phyloP scores from a whole-genome alignment of 1,139 yeast genomes.

The Debaryomycetaceae sp. region DNA sequence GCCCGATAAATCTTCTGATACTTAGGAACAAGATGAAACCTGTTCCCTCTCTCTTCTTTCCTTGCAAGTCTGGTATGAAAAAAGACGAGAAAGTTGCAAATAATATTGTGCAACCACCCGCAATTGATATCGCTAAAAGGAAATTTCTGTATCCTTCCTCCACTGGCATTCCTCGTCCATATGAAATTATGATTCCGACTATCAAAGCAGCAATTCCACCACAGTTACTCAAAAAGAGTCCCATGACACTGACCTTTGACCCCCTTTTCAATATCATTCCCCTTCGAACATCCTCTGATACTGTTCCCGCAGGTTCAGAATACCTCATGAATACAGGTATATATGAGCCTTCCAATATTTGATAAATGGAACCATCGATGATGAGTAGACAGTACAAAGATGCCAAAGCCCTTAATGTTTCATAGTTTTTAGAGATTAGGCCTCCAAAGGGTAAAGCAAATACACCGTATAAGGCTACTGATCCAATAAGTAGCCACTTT shows the following conservation, averaged over 20 bases:
- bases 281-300: slow-evolving; percentile 24
- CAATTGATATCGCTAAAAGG: slow-evolving; percentile 38
- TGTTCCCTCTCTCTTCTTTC: slow-evolving; percentile 23
- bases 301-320: slow-evolving; percentile 12
- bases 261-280: slow-evolving; percentile 29
- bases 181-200: slow-evolving; percentile 39
- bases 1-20: slow-evolving; percentile 21
- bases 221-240: slow-evolving; percentile 33
- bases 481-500: slow-evolving; percentile 27
- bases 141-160: slow-evolving; percentile 33
- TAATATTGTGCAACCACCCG: slow-evolving; percentile 34
- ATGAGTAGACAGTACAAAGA: slow-evolving; percentile 31
- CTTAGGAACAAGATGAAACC: slow-evolving; percentile 22
- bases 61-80: slow-evolving; percentile 32
- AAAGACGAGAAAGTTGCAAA: slow-evolving; percentile 25
- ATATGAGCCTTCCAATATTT: slow-evolving; percentile 41
- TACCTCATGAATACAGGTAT: slow-evolving; percentile 44
- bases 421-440: slow-evolving; percentile 19
- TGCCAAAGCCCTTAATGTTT: slow-evolving; percentile 22
- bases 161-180: slow-evolving; percentile 23
- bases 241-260: slow-evolving; percentile 37
- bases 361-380: slow-evolving; percentile 31
- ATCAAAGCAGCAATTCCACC: slow-evolving; percentile 41
- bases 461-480: slow-evolving; percentile 31
- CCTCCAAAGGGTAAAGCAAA: slow-evolving; percentile 40